Evolutionary conservation across 441 rosid species (phyloP), one percentile per base, ranked within the genome.

Genomic region (Erysimum cheiri): DNA sequence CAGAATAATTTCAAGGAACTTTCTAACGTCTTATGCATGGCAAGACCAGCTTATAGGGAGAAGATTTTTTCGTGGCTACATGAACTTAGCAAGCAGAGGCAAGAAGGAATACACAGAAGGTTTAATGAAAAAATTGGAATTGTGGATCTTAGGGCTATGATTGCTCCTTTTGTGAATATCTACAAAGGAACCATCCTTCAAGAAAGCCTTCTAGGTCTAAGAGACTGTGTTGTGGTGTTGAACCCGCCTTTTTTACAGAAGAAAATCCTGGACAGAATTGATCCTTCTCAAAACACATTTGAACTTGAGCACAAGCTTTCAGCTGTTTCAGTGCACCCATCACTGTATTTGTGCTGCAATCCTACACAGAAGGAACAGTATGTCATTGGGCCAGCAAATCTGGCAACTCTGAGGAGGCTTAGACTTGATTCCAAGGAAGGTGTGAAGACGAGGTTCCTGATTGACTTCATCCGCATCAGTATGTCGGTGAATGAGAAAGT

Each of bases 1-100:
- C 97, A 92, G 78, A 92, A 92, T 37, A 92, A 89, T 53, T 92
- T 84, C 40, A 84, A 75, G 49, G 96, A 92, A 76, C 85, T 92
- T 19, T 81, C 57, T 28, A 92, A 85, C 64, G 82, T 83, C 5
- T 68, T 92, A 19, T 77, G 74, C 78, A 64, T 89, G 77, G 85
- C 74, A 29, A 80, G 85, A 26, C 96, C 90, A 11, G 80, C 78
- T 35, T 78, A 83, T 66, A 76, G 70, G 4, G 85, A 74, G 3
- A 54, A 0, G 19, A 65, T 79, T 17, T 44, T 78, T 2, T 37
- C 70, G 33, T 53, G 39, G 54, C 59, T 28, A 32, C 47, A 28
- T 6, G 59, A 15, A 31, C 44, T 24, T 13, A 78, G 47, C 56
- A 85, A 57, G 71, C 47, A 74, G 28, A 37, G 78, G 54, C 73